Evolutionary conservation across 1,284 basidiomycete genomes (phyloP), one percentile per base, ranked within the genome.

Genomic region (Moesziomyces parantarcticus): DNA sequence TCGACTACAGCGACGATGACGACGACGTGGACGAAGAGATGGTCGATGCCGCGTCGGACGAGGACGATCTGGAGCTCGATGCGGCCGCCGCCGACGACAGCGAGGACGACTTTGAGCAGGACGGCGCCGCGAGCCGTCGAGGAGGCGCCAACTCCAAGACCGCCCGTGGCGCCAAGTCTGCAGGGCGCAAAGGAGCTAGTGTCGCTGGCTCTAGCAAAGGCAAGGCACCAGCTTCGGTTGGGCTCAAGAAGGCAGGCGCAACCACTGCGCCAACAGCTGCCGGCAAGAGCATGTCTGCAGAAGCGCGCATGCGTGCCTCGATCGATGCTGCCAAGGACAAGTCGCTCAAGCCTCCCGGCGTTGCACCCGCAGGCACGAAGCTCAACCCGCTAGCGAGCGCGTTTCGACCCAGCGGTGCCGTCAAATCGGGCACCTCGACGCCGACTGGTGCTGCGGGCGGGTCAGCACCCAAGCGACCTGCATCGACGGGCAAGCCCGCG

Each of bases 301-400:
- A 62, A 62, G 69, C 58, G 14, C 41, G 57, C 4, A 59, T 73
- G 60, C 56, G 70, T 21, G 70, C 70, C 25, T 67, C 64, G 16
- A 73, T 73, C 50, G 64, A 73, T 21, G 60, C 64, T 45, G 70
- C 70, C 3, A 55, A 49, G 6, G 61, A 64, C 44, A 68, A 73
- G 51, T 56, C 64, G 3, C 42, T 67, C 51, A 61, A 64, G 32
- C 42, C 59, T 2, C 20, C 58, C 1, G 23, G 36, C 39, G 45
- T 32, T n/a, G 23, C 56, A 1, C 18, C 70, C 0, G 21, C 49
- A 16, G 34, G 29, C 10, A n/a, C 43, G 22, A 68, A 68, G 23
- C 55, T 73, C 36, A 73, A 73, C 23, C 70, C 70, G 18, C 55
- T 61, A 44, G 70, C 70, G 0, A 55, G 57, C 0, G 52, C 69